Base-by-base conservation (phyloP, 768 basidiomycete genomes). In the Lentinus brumalis region DNA sequence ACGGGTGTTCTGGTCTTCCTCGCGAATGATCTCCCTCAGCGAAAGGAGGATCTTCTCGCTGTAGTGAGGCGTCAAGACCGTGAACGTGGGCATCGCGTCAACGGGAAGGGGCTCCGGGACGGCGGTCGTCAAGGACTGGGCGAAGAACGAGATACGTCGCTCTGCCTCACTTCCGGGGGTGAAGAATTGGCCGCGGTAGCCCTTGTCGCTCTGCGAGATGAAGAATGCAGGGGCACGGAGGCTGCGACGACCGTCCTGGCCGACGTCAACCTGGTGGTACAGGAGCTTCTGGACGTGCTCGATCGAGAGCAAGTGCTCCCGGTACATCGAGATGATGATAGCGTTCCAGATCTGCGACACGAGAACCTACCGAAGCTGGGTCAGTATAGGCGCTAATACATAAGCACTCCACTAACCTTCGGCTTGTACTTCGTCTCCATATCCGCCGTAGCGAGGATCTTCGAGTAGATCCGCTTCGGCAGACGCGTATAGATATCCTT, bases 281-380 rank as follows among this genome's bases (percentile, higher is more conserved):
- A 98, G 85, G 11, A 98, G 78, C 73, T 96, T 97, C 78, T 99
- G 97, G 44, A 99, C 96, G 69, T 99, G 97, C 67, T 98, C 95
- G 70, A 99, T 99, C 50, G 96, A 98, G 39, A 98, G 80, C n/a
- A 99, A 75, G 72, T 98, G 97, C 74, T 99, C 97, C 70, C 97
- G 89, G 76, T 98, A 99, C 97, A 99, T 99, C 14, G 96, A 98
- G 67, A 99, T 98, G 77, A 99, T 97, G 77, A 99, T 89, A 26
- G 97, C 97, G 73, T 99, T 99, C 97, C 97, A 98, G 57, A 99
- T 96, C 76, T 98, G 97, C 15, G 96, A 97, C 46, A 99, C 96
- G 42, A 99, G 83, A 41, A 99, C 94, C 92, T 94, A 30, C 51
- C 15, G 18, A 16, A 40, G 35, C 29, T 29, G 39, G 39, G 31